These are phyloP conservation scores for Pleodorina starrii DNA, from an alignment of 139 green algal species.

Conservation along the genomic window DNA sequence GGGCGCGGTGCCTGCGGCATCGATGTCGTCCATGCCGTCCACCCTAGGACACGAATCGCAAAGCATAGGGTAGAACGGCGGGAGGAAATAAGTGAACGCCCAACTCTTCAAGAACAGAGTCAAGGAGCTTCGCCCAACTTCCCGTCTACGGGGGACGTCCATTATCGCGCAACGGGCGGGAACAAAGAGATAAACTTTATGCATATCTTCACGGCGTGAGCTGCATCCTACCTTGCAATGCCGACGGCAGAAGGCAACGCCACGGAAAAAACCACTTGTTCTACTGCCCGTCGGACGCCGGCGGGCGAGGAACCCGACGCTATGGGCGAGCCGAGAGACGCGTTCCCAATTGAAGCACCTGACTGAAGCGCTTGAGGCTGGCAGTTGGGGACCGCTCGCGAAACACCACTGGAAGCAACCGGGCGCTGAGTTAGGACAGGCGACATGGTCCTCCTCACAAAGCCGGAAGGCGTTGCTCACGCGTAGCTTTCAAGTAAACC, in stretches of 20 bases:
- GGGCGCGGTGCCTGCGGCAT: neutral
- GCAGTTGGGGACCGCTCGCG: neutral
- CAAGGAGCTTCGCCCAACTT: neutral
- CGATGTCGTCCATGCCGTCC: neutral
- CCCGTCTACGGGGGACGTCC: neutral
- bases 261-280: neutral
- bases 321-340: neutral
- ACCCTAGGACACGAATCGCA: neutral
- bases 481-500: neutral
- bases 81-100: neutral
- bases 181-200: neutral
- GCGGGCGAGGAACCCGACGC: neutral
- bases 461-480: neutral
- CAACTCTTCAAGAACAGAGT: no score
- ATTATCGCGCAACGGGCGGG: neutral
- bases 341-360: neutral
- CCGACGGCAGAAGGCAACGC: neutral
- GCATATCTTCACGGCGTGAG: neutral
- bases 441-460: neutral
- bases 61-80: neutral
- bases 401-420: neutral
- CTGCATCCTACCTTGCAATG: neutral
- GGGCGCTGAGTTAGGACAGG: slow-evolving; percentile 12
- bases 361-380: neutral
- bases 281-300: neutral